Base-by-base conservation (phyloP, 331 rosid genomes). In the Malus hybrid region DNA sequence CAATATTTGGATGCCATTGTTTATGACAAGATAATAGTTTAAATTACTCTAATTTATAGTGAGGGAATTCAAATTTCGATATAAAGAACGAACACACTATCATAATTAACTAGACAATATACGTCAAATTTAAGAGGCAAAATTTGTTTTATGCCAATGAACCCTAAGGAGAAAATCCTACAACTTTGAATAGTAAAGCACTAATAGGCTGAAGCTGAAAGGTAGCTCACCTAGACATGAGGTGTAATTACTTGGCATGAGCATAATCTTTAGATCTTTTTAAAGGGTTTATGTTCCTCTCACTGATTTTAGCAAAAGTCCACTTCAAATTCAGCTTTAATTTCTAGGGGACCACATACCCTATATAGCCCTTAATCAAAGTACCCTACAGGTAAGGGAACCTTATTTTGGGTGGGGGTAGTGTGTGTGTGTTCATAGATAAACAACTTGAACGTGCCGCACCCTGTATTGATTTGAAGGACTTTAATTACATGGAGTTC, bases 351-450 rank as follows among this genome's bases (percentile, higher is more conserved):
- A 60, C 79, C 73, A 3, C 79, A 32, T 65, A 18, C 48, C 34
- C 70, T 67, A 8, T 71, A 19, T 46, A 46, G 44, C 42, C 19
- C 64, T 10, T 61, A 14, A 68, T 34, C 20, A 22, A 67, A 57
- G 64, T 75, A 67, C 68, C 86, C 83, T 67, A 6, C 28, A 57
- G 34, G 59, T 72, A 66, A 67, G 83, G 86, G 80, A 75, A 83
- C 75, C 78, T 52, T 69, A 60, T 42, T 42, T 39, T 39, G 44
- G 76, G 60, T 52, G 59, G 7, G 20, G 19, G n/a, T 13, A 15
- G 39, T 36, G 60, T 22, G 65, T 78, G 44, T 39, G 44, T 39
- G 44, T 34, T 34, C 78, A 75, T 44, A 33, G 74, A 31, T 31
- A 65, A 42, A 46, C 78, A 78, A 55, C 83, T 79, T 81, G 71